phyloP scores from a whole-genome alignment of 331 rosid genomes.

The Rosa hybrid region DNA sequence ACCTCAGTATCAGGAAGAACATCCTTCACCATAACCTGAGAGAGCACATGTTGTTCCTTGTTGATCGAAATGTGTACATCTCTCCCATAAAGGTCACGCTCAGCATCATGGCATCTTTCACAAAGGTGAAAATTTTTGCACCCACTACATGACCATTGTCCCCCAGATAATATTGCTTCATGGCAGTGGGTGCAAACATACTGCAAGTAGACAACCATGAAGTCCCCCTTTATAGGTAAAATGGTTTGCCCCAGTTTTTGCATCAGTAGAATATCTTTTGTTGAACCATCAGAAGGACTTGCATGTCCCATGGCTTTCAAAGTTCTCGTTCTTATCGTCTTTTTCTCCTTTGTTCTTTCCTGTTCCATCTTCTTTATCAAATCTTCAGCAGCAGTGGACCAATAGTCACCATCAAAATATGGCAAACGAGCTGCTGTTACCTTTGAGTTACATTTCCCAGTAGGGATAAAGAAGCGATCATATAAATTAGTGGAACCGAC shows the following conservation, averaged over 20 bases:
- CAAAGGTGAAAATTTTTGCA: slow-evolving; percentile 62
- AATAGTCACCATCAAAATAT: slow-evolving; percentile 74
- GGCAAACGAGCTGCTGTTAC: slow-evolving; percentile 56
- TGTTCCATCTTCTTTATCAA: slow-evolving; percentile 32
- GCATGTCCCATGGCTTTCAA: slow-evolving; percentile 51
- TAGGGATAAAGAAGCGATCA: slow-evolving; percentile 53
- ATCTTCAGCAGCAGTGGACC: slow-evolving; percentile 50
- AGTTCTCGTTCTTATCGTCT: slow-evolving; percentile 30
- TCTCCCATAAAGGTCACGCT: slow-evolving; percentile 11
- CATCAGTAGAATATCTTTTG: slow-evolving; percentile 66
- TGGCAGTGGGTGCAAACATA: slow-evolving; percentile 51
- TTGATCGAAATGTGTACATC: slow-evolving; percentile 36
- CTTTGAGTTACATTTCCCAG: slow-evolving; percentile 35
- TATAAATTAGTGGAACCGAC: slow-evolving; percentile 50
- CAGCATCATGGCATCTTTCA: slow-evolving; percentile 55
- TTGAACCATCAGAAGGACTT: slow-evolving; percentile 41
- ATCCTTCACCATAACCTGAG: slow-evolving; percentile 38
- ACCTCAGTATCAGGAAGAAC: slow-evolving; percentile 43
- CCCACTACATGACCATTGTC: slow-evolving; percentile 56
- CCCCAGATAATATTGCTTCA: slow-evolving; percentile 49
- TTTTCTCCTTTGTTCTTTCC: slow-evolving; percentile 23
- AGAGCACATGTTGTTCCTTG: slow-evolving; percentile 44
- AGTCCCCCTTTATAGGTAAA: slow-evolving; percentile 48
- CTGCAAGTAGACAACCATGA: slow-evolving; percentile 54
- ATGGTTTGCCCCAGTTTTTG: slow-evolving; percentile 48